These are phyloP conservation scores for Fraxinus angustifolia DNA, from an alignment of 305 asterid species.

Conservation along the genomic window DNA sequence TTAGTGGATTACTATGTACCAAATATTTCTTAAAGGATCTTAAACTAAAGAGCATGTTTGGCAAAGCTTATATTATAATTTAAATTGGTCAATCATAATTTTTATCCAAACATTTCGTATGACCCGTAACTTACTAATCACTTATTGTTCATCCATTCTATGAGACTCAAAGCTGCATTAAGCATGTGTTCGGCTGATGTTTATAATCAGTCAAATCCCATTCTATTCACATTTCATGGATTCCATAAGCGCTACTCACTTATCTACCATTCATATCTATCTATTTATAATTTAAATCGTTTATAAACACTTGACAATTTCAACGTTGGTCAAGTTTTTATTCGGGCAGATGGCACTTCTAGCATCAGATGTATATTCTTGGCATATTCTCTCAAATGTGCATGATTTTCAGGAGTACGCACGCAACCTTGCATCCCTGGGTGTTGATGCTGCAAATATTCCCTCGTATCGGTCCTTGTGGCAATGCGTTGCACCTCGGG, in stretches of 20 bases:
- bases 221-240: not conserved
- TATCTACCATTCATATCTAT: not conserved
- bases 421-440: constrained; percentile 70
- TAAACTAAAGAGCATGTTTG: not conserved
- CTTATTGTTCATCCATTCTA: not conserved
- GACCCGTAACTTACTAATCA: not conserved
- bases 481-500: constrained; percentile 89
- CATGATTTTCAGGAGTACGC: constrained; percentile 72
- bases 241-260: not conserved
- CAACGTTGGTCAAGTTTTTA: not conserved
- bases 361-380: not conserved
- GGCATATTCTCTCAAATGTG: not conserved
- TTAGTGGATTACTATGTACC: not conserved
- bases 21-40: not conserved
- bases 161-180: not conserved
- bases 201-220: not conserved
- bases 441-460: constrained; percentile 60
- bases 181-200: not conserved
- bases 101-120: not conserved
- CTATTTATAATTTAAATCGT: not conserved
- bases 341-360: not conserved
- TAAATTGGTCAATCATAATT: not conserved
- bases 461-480: constrained; percentile 75
- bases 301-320: not conserved
- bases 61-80: not conserved